Conservation (phyloP, 1,139 yeast genomes). For the Magnusiomyces tetraspermus region DNA sequence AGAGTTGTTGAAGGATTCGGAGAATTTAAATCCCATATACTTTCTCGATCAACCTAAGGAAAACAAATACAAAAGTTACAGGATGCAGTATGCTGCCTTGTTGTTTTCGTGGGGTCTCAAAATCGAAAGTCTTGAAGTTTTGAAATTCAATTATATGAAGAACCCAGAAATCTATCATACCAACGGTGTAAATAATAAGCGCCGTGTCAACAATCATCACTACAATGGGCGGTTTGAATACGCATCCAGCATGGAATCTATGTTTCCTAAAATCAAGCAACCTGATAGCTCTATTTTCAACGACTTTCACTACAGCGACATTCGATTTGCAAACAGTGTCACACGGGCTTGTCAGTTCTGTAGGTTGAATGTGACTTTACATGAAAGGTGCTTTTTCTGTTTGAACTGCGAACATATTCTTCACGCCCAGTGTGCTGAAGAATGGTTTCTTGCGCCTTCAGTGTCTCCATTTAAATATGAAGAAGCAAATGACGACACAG, state of each 20-base stretch:
- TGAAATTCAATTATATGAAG: constrained; percentile 52
- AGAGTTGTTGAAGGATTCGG: constrained; percentile 45
- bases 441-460: constrained; percentile 53
- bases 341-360: constrained; percentile 46
- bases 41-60: constrained; percentile 43
- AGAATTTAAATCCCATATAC: constrained; percentile 23
- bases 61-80: constrained; percentile 41
- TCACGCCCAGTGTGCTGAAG: constrained; percentile 68
- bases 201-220: not conserved
- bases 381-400: constrained; percentile 59
- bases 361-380: constrained; percentile 40
- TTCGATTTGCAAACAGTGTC: not conserved
- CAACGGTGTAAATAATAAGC: not conserved
- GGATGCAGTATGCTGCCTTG: constrained; percentile 73
- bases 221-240: not conserved
- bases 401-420: constrained; percentile 66
- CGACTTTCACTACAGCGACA: not conserved
- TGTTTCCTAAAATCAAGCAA: not conserved
- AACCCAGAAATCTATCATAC: not conserved
- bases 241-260: not conserved
- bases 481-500: not conserved
- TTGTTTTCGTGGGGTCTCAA: constrained; percentile 78
- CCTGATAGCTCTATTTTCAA: not conserved
- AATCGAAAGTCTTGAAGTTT: constrained; percentile 61
- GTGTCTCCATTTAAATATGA: not conserved